A percentile compares a stretch with the other conserved stretches of the same genome.
Conservation (phyloP, 352 stramenopile genomes). For the Blastocystis sp. region DNA sequence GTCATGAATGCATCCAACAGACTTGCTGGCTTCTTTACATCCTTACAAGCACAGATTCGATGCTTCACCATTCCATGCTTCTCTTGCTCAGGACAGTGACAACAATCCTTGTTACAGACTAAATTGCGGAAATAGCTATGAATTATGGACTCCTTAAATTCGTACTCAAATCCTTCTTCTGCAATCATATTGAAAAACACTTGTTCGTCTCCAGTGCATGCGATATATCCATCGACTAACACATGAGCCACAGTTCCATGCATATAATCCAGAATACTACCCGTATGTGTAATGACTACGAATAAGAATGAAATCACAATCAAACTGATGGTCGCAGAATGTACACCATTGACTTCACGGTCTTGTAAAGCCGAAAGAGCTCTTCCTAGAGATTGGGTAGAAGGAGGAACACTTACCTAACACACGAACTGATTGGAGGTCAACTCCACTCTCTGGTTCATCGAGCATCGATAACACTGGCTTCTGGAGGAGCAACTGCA, state of each 20-base stretch:
- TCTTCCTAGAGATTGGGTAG: neutral
- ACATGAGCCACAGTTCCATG: conserved; percentile 42
- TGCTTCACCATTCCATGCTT: no score
- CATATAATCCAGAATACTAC: conserved; percentile 54
- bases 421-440: conserved; percentile 42
- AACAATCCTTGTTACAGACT: neutral
- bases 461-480: conserved; percentile 54
- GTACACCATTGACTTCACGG: neutral
- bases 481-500: conserved; percentile 59
- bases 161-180: conserved; percentile 31
- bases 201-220: conserved; percentile 37
- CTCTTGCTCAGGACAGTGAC: neutral
- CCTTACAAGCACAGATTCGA: neutral
- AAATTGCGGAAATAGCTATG: conserved; percentile 27
- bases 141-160: neutral
- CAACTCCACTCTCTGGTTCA: conserved; percentile 56
- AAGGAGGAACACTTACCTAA: neutral
- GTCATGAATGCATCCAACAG: conserved; percentile 4
- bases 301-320: neutral
- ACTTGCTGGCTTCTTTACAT: neutral
- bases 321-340: conserved; percentile 48
- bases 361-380: conserved; percentile 29
- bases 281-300: conserved; percentile 59
- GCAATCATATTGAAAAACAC: conserved; percentile 58
- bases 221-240: conserved; percentile 26